Evolutionary conservation across 768 basidiomycete species (phyloP), one percentile per base, ranked within the genome.

Genomic region (Trametes cinnabarina): DNA sequence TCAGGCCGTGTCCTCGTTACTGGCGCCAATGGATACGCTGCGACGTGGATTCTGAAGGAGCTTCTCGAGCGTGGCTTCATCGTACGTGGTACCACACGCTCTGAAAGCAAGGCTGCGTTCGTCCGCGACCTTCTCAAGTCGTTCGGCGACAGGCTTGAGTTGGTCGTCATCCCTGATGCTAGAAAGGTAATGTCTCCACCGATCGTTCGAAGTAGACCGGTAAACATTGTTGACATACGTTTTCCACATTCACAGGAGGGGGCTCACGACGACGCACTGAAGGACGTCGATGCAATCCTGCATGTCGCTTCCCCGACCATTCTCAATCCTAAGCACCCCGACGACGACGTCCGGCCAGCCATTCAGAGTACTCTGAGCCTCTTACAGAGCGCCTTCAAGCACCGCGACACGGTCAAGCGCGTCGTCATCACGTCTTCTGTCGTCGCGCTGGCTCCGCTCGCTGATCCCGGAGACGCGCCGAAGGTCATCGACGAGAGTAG

Each of bases 341-440:
- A 60, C 15, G 85, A 88, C 50, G 62, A 88, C 25, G 82, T 90
- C 60, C 70, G 68, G 11, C 91, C 92, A 3, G 90, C 91, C 20
- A 80, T 92, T 7, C 72, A 82, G 2, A 90, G 91, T 1, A 92
- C 90, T 0, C 63, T 80, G 1, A 77, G 81, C 8, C 75, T 92
- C 14, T 72, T 92, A 25, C 72, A 81, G 58, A 83, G 82, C 40
- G 78, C 82, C 4, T 65, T 81, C 49, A 85, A 83, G 67, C 42
- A 32, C 64, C 75, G 81, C 49, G 61, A 76, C 15, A 63, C 68
- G 9, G 75, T 92, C 62, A 84, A 87, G 67, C 82, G 90, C 3
- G 74, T 93, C 41, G 82, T 91, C 8, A 70, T 89, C 57, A 89
- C 87, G 0, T 84, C 84, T 10, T 90, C 88, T 44, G 87, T 81